These are phyloP conservation scores for Mitragyna speciosa DNA, from an alignment of 257 asterid genomes.

Conservation along the genomic window DNA sequence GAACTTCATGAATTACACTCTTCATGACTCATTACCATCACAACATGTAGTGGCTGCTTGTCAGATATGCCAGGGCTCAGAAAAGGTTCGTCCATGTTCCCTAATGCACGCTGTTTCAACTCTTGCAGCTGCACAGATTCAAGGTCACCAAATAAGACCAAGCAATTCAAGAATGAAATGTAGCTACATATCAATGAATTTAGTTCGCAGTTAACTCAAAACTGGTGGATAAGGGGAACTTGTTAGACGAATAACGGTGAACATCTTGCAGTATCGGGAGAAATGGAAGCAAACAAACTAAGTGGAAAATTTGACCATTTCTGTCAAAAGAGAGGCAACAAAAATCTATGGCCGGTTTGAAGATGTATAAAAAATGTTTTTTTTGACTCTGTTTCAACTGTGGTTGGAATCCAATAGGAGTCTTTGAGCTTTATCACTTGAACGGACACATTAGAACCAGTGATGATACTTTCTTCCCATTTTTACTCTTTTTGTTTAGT, in stretches of 20 bases:
- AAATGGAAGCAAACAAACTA: background rate
- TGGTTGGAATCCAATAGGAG: background rate
- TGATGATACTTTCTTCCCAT: background rate
- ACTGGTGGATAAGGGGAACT: background rate
- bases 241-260: background rate
- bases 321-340: background rate
- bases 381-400: background rate
- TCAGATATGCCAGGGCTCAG: slow-evolving; percentile 82
- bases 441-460: background rate
- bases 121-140: slow-evolving; percentile 76
- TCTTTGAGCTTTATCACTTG: background rate
- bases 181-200: background rate
- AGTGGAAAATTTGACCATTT: background rate
- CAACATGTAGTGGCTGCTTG: slow-evolving; percentile 89
- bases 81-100: slow-evolving; percentile 69
- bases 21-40: slow-evolving; percentile 64
- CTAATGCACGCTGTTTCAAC: slow-evolving; percentile 82
- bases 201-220: background rate
- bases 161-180: background rate
- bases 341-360: background rate
- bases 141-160: slow-evolving; percentile 27
- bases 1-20: background rate
- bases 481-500: background rate
- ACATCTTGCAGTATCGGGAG: background rate
- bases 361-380: background rate